Base-by-base conservation (phyloP, 306 rosid species). In the Hylodesmum podocarpum region DNA sequence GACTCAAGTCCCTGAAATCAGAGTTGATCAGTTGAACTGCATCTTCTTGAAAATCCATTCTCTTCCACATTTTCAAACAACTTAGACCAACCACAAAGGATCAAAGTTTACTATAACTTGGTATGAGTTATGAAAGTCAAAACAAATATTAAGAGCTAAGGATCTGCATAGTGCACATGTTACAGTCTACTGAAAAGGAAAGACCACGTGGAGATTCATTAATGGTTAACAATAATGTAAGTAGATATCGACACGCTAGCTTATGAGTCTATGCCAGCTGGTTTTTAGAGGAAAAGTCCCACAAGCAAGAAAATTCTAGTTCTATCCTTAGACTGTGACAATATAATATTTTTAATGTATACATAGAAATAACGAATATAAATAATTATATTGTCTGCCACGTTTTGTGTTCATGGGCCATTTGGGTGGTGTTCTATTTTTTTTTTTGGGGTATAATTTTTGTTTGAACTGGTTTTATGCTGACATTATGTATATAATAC, bases 1-100 rank as follows among this genome's bases (percentile, higher is more conserved):
- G 1, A 24, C 77, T 54, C 1, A 91, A 54, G 11, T 90, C 97
- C 29, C 74, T 87, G n/a, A 94, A 68, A 87, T 94, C 97, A 8
- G 88, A 71, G 49, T 61, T 71, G 5, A 94, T 41, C 84, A 89
- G 39, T 25, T 89, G 82, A 19, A 28, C 55, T 18, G 78, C 93
- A 1, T 81, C 70, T 46, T 78, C 70, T 63, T 63, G 19, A 27
- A 72, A 70, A 43, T 77, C 83, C 69, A 64, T 65, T 5, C 9
- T 51, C 14, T 78, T 75, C 70, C 62, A 82, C 83, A 75, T 81
- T 3, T 67, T 71, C n/a, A 4, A 24, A 7, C 10, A 63, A 37
- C 16, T 5, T 4, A 62, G 37, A 29, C 50, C 14, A 12, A 11
- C 1, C 24, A 16, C 14, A 49, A 18, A 13, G 11, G 31, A 58